phyloP scores from a whole-genome alignment of 2,329 filamentous ascomycete species.

The Sarocladium kiliense region DNA sequence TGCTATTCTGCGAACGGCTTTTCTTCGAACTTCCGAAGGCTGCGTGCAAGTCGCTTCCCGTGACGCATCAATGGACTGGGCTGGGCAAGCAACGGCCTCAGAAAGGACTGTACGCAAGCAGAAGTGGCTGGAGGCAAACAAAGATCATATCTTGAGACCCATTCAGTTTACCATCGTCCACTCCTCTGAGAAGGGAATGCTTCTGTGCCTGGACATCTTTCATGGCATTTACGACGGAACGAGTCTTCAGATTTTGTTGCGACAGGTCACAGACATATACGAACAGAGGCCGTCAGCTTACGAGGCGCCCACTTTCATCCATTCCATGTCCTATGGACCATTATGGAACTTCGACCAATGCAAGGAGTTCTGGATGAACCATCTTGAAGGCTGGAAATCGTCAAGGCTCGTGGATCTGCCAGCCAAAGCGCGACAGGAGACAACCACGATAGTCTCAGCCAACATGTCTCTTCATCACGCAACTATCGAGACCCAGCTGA shows the following conservation, averaged over 20 bases:
- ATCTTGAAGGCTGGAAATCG: conserved; percentile 36
- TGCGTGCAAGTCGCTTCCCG: conserved; percentile 67
- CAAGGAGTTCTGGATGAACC: conserved; percentile 61
- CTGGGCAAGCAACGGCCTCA: conserved; percentile 21
- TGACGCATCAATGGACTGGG: conserved; percentile 75
- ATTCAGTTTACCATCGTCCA: conserved; percentile 43
- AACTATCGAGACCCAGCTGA: conserved; percentile 47
- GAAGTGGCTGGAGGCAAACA: conserved; percentile 52
- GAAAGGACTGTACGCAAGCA: conserved; percentile 19
- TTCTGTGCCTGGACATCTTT: conserved; percentile 66
- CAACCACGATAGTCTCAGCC: conserved; percentile 7
- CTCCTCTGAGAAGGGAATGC: conserved; percentile 15
- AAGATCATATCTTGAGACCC: conserved; percentile 41
- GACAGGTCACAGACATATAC: conserved; percentile 38
- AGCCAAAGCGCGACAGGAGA: background rate
- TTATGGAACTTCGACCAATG: conserved; percentile 40
- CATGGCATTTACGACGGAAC: conserved; percentile 85
- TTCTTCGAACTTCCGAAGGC: conserved; percentile 68
- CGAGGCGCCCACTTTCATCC: conserved; percentile 53
- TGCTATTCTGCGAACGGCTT: conserved; percentile 67
- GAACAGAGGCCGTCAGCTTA: conserved; percentile 12
- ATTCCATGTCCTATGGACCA: conserved; percentile 65
- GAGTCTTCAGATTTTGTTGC: conserved; percentile 65
- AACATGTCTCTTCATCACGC: conserved; percentile 29
- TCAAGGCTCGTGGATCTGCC: conserved; percentile 12